Evolutionary conservation across 768 basidiomycete genomes (phyloP), one percentile per base, ranked within the genome.

Genomic region (Hygrophoropsis aurantiaca): DNA sequence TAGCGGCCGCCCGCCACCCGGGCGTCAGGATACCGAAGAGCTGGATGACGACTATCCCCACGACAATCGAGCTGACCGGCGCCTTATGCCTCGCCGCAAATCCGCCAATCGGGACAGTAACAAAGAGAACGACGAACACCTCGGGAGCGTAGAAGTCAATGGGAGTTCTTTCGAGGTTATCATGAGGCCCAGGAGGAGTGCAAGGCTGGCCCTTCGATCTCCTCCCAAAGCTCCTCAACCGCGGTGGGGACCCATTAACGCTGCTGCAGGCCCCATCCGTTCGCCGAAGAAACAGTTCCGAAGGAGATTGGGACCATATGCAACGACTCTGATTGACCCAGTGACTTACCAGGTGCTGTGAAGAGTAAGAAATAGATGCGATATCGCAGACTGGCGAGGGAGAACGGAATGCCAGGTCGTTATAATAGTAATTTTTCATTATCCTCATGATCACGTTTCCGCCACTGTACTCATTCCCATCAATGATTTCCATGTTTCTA

Each of bases 301-400:
- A 25, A 44, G 34, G 34, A 50, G 50, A 32, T 41, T 64, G 5
- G 62, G 62, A 4, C 58, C 53, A 1, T 49, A 55, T 11, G 62
- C 54, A 25, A 64, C 62, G 11, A 56, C 58, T 8, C 58, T 64
- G 23, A 45, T 64, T 34, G 37, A 52, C 18, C 36, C 36, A 16
- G 36, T 38, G 36, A 38, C 36, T n/a, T 38, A 7, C 36, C 36
- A n/a, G 16, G 36, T 6, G 20, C n/a, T 38, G 36, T 13, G 13
- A 6, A 30, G 27, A 30, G 27, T 6, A 13, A 30, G 13, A 13
- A 13, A 13, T 30, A 13, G 27, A 30, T 30, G 13, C 13, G 13
- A 30, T 13, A 7, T 30, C 27, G 27, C 27, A 30, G 27, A 13
- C 27, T 30, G 27, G 27, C 6, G 27, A 30, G 27, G 27, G 27